These are phyloP conservation scores for Schwanniomyces sp. DNA, from an alignment of 805 yeast species.

Conservation along the genomic window DNA sequence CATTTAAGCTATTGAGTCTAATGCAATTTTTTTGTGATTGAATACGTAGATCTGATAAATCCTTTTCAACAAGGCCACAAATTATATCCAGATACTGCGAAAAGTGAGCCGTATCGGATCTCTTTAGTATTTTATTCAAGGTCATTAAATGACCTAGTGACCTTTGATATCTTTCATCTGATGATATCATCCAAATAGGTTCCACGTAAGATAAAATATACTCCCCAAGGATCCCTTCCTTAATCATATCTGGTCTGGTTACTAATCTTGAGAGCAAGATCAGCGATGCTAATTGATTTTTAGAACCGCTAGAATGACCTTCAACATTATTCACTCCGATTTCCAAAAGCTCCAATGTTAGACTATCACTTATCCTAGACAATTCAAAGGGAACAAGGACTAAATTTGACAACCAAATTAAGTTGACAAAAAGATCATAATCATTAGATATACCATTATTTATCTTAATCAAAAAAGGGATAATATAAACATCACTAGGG, in stretches of 20 bases:
- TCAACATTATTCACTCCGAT: constrained; percentile 31
- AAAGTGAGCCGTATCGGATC: constrained; percentile 10
- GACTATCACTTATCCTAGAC: constrained; percentile 27
- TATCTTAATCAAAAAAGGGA: constrained; percentile 32
- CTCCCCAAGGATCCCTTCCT: constrained; percentile 9
- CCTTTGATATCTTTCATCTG: constrained; percentile 1
- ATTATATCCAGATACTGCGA: constrained; percentile 9
- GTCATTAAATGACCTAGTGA: constrained; percentile 42
- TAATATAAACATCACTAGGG: constrained; percentile 54
- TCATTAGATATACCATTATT: constrained; percentile 10
- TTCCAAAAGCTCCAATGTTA: constrained; percentile 34
- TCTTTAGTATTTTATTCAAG: constrained; percentile 37
- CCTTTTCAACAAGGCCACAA: constrained; percentile 14
- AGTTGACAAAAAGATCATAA: constrained; percentile 35
- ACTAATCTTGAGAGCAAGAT: constrained; percentile 53
- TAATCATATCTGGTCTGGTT: constrained; percentile 47
- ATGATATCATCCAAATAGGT: constrained; percentile 16
- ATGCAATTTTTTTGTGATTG: constrained; percentile 2
- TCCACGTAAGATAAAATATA: constrained; percentile 16
- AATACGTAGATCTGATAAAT: constrained; percentile 14
- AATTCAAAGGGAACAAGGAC: constrained; percentile 75
- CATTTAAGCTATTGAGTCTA: constrained; percentile 10
- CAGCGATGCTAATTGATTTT: constrained; percentile 56
- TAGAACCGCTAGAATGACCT: constrained; percentile 46
- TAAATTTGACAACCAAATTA: constrained; percentile 73